These are phyloP conservation scores for Aureobasidium sp. DNA, from an alignment of 2,329 filamentous ascomycete genomes.

Conservation along the genomic window DNA sequence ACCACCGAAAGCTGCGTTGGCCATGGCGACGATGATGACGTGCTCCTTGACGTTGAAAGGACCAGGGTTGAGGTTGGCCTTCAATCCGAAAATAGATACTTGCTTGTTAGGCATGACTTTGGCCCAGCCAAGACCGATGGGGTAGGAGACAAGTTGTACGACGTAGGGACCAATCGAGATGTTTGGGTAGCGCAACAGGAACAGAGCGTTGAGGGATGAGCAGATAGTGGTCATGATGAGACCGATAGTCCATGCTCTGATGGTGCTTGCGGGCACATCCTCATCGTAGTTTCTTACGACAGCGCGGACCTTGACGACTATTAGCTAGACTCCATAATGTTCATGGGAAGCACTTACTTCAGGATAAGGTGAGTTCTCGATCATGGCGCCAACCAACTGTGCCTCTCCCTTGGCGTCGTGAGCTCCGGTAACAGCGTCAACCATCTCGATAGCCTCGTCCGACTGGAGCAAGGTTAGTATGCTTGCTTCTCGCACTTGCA, in stretches of 20 bases:
- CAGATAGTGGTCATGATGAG: slow-evolving; percentile 55
- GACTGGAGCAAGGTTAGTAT: slow-evolving; percentile 32
- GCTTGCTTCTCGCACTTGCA: neutral
- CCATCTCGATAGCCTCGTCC: slow-evolving; percentile 54
- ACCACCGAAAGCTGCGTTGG: slow-evolving; percentile 49
- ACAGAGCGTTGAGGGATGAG: slow-evolving; percentile 67
- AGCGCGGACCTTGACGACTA: slow-evolving; percentile 38
- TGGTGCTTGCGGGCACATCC: slow-evolving; percentile 57
- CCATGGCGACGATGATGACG: slow-evolving; percentile 25
- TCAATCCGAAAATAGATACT: slow-evolving; percentile 56
- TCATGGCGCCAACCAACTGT: slow-evolving; percentile 52
- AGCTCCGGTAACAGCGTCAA: slow-evolving; percentile 51
- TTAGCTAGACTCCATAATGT: neutral
- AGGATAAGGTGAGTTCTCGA: slow-evolving; percentile 62
- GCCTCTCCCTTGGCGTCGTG: slow-evolving; percentile 51
- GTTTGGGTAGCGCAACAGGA: slow-evolving; percentile 82
- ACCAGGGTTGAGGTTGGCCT: slow-evolving; percentile 46
- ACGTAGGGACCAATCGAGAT: slow-evolving; percentile 84
- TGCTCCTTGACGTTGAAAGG: slow-evolving; percentile 39
- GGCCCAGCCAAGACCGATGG: slow-evolving; percentile 67
- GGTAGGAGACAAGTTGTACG: slow-evolving; percentile 74
- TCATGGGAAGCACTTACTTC: slow-evolving; percentile 42
- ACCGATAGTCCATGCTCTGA: slow-evolving; percentile 59
- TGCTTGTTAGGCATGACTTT: slow-evolving; percentile 21
- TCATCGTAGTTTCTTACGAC: slow-evolving; percentile 60